Percentiles rank a stretch among this genome's conserved stretches.
phyloP scores from a whole-genome alignment of 2,329 filamentous ascomycete species.

The Talaromyces sp. region DNA sequence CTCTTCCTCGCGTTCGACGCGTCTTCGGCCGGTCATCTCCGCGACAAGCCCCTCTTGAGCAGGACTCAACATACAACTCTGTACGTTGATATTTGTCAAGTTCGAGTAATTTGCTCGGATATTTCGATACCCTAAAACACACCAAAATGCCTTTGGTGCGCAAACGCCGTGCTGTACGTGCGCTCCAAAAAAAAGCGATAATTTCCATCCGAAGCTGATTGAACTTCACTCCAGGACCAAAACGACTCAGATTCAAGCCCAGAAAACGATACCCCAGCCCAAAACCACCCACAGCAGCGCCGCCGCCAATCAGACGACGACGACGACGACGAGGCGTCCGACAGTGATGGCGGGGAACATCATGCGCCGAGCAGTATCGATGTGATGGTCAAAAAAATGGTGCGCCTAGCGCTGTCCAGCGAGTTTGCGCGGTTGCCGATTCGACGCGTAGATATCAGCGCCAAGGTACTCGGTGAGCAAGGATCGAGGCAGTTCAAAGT shows the following conservation, averaged over 20 bases:
- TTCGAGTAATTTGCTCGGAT: background rate
- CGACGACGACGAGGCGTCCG: conserved; percentile 9
- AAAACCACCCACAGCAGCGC: background rate
- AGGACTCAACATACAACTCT: background rate
- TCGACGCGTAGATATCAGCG: conserved; percentile 52
- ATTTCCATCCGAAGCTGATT: background rate
- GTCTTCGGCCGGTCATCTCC: background rate
- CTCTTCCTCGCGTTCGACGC: background rate
- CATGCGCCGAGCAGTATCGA: conserved; percentile 25
- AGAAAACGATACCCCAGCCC: background rate
- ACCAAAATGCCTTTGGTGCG: conserved; percentile 10
- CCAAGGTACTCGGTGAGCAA: conserved; percentile 65
- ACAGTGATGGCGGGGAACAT: conserved; percentile 13
- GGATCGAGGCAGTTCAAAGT: conserved; percentile 65
- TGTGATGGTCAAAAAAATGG: conserved; percentile 55
- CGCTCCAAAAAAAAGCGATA: background rate
- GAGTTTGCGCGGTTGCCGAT: conserved; percentile 57
- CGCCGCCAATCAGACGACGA: conserved; percentile 8
- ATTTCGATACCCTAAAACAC: background rate
- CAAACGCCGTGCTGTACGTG: conserved; percentile 13
- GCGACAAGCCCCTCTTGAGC: background rate
- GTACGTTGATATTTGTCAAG: background rate
- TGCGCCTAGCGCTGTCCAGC: conserved; percentile 56
- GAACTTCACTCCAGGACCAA: background rate
- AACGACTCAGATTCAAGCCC: conserved; percentile 11